phyloP scores from a whole-genome alignment of 371 early-diverging fungal species.

The Mucor piriformis region DNA sequence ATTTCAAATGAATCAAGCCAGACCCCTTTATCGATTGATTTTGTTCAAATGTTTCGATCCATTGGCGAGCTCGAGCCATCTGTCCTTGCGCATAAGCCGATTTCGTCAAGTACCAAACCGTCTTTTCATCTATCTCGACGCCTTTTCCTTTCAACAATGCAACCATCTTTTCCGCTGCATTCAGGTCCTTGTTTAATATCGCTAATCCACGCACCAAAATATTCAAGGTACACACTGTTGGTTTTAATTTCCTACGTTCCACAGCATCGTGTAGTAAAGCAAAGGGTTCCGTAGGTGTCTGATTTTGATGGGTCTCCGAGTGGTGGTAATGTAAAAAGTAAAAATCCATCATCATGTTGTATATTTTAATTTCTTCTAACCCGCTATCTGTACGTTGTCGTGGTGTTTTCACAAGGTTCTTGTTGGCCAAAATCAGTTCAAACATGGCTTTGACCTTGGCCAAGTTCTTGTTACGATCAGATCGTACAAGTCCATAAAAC shows the following conservation, averaged over 20 bases:
- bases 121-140: slow-evolving; percentile 37
- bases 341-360: slow-evolving; percentile 52
- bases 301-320: slow-evolving; percentile 7
- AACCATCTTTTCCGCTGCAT: slow-evolving; percentile 34
- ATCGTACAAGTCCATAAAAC: slow-evolving; percentile 32
- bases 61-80: slow-evolving; percentile 23
- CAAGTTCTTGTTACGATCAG: background rate
- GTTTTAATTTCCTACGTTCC: slow-evolving; percentile 19
- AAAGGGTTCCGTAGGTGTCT: slow-evolving; percentile 23
- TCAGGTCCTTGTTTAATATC: slow-evolving; percentile 32
- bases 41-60: slow-evolving; percentile 30
- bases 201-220: slow-evolving; percentile 47
- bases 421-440: slow-evolving; percentile 21
- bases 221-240: slow-evolving; percentile 38
- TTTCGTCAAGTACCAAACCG: slow-evolving; percentile 36
- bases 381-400: slow-evolving; percentile 5
- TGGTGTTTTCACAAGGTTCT: slow-evolving; percentile 7
- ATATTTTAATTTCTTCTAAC: slow-evolving; percentile 24
- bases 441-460: slow-evolving; percentile 21
- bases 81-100: slow-evolving; percentile 24
- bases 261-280: slow-evolving; percentile 30
- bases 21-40: slow-evolving; percentile 17
- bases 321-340: slow-evolving; percentile 40
- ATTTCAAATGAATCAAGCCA: slow-evolving; percentile 20
- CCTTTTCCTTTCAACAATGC: slow-evolving; percentile 20